Evolutionary conservation across 768 basidiomycete genomes (phyloP).

Genomic region (Hirschioporus abietinus): DNA sequence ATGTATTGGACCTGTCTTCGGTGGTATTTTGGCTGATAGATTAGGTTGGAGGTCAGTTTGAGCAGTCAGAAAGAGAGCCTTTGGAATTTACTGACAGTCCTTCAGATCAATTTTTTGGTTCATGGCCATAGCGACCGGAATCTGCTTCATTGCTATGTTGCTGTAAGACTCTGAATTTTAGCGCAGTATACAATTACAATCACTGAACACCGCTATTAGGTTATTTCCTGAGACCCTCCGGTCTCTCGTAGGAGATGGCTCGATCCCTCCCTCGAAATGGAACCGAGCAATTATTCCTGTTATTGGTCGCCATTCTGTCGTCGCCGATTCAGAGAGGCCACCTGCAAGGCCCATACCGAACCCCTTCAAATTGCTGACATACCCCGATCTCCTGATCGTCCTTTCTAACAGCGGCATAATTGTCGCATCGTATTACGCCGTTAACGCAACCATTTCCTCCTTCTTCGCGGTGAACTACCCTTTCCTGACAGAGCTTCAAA

Average conservation of each 20-base stretch:
- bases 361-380: slow-evolving; percentile 48
- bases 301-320: slow-evolving; percentile 16
- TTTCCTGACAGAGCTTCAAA: slow-evolving; percentile 51
- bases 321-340: slow-evolving; percentile 10
- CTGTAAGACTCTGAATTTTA: slow-evolving; percentile 30
- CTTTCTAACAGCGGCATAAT: slow-evolving; percentile 48
- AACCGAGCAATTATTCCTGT: slow-evolving; percentile 29
- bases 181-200: not conserved
- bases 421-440: slow-evolving; percentile 54
- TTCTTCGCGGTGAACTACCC: slow-evolving; percentile 56
- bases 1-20: slow-evolving; percentile 45
- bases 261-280: slow-evolving; percentile 24
- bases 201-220: not conserved
- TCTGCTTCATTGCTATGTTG: slow-evolving; percentile 42
- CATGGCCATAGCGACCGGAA: slow-evolving; percentile 41
- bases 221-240: slow-evolving; percentile 42
- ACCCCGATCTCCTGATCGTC: slow-evolving; percentile 52
- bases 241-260: slow-evolving; percentile 40
- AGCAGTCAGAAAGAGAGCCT: not conserved
- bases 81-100: not conserved
- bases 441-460: slow-evolving; percentile 56
- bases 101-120: slow-evolving; percentile 61
- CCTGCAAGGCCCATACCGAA: slow-evolving; percentile 39
- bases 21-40: slow-evolving; percentile 43
- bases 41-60: slow-evolving; percentile 58